A percentile compares a stretch with the other conserved stretches of the same genome.
phyloP scores from a whole-genome alignment of 129 eudicot genomes.

The Ambrosia trifida region DNA sequence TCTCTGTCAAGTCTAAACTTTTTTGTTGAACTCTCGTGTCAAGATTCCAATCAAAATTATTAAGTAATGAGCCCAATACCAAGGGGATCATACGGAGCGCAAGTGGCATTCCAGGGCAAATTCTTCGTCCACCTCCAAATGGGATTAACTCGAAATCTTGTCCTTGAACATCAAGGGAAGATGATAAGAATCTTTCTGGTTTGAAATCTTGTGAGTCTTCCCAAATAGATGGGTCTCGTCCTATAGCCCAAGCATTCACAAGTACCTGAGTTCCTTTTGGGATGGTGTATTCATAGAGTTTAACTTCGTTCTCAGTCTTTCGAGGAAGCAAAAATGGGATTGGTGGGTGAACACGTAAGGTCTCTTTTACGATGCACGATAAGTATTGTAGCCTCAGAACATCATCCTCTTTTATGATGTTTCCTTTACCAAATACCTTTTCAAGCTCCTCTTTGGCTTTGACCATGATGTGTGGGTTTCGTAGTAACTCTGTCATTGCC shows the following conservation, averaged over 20 bases:
- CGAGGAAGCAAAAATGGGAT: background rate
- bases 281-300: background rate
- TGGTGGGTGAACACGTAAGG: background rate
- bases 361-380: slow-evolving; percentile 1
- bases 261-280: background rate
- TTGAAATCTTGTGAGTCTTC: too few relatives aligned
- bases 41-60: background rate
- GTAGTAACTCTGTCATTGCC: slow-evolving; percentile 1
- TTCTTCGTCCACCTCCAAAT: slow-evolving; percentile 2
- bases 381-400: background rate
- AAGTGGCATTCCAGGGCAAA: background rate
- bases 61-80: background rate
- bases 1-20: background rate
- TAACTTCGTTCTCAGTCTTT: background rate
- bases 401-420: background rate
- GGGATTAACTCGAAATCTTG: background rate
- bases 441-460: slow-evolving; percentile 8
- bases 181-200: too few relatives aligned
- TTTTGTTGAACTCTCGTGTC: background rate
- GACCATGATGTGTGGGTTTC: background rate
- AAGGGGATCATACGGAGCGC: background rate
- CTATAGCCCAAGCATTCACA: too few relatives aligned
- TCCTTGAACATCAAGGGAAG: background rate
- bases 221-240: too few relatives aligned
- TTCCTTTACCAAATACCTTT: background rate